These are phyloP conservation scores for Trichoderma asperellum DNA, from an alignment of 2,329 filamentous ascomycete species.

Conservation along the genomic window DNA sequence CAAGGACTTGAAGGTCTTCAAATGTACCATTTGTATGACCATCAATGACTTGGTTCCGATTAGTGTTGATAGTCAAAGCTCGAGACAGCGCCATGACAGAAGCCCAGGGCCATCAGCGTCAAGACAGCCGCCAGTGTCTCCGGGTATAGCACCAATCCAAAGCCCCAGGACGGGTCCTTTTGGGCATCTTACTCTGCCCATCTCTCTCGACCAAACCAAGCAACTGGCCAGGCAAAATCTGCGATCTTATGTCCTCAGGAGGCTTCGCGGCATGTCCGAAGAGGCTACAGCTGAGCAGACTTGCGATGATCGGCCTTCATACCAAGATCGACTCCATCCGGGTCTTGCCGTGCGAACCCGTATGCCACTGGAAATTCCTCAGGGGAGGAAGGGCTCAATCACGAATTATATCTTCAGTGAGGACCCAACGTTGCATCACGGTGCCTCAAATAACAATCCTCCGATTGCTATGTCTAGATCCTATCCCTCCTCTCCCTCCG, in stretches of 20 bases:
- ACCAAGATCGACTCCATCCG: constrained; percentile 27
- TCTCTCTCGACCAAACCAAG: constrained; percentile 44
- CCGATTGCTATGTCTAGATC: constrained; percentile 40
- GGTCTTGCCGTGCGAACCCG: constrained; percentile 12
- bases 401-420: constrained; percentile 44
- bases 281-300: constrained; percentile 28
- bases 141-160: constrained; percentile 25
- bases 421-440: constrained; percentile 44
- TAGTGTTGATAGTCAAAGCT: constrained; percentile 34
- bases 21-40: constrained; percentile 82
- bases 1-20: constrained; percentile 70
- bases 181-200: constrained; percentile 35
- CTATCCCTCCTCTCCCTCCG: constrained; percentile 52
- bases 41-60: constrained; percentile 71
- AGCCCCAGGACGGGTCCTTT: constrained; percentile 23
- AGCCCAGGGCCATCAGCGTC: constrained; percentile 25
- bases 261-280: constrained; percentile 30
- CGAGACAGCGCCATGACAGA: constrained; percentile 34
- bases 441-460: constrained; percentile 35
- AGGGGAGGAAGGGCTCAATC: constrained; percentile 17
- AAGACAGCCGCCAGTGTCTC: background rate
- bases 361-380: background rate
- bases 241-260: constrained; percentile 39
- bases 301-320: constrained; percentile 5
- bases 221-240: constrained; percentile 42